A percentile compares a stretch with the other conserved stretches of the same genome.
Conservation (phyloP, 2,329 filamentous ascomycete species). For the Calonectria honghensis region DNA sequence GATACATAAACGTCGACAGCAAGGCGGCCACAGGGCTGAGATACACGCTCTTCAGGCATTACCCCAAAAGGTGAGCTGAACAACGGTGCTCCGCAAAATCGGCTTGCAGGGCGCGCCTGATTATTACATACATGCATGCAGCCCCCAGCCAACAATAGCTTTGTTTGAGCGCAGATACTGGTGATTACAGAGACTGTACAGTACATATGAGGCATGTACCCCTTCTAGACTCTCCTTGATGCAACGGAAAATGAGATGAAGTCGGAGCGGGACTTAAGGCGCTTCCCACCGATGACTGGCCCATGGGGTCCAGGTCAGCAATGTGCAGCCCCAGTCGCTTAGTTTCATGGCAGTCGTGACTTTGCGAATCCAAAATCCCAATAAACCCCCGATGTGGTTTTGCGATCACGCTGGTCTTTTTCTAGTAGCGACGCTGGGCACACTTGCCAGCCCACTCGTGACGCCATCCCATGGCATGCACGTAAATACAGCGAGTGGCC, state of each 20-base stretch:
- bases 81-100: neutral
- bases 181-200: neutral
- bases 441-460: neutral
- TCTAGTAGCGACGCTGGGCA: neutral
- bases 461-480: conserved; percentile 23
- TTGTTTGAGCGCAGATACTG: neutral
- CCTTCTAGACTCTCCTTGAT: neutral
- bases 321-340: neutral
- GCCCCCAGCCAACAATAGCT: neutral
- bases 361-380: conserved; percentile 6
- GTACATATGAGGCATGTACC: neutral
- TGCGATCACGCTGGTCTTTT: neutral
- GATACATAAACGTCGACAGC: neutral
- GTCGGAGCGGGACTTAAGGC: neutral
- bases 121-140: conserved; percentile 17
- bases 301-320: conserved; percentile 6
- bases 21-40: conserved; percentile 8
- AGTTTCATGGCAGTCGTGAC: conserved; percentile 7
- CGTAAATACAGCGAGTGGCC: conserved; percentile 2
- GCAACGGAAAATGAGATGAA: neutral
- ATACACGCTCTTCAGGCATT: neutral
- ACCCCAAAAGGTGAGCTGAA: conserved; percentile 6
- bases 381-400: neutral
- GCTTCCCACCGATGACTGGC: conserved; percentile 7
- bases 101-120: conserved; percentile 11